phyloP scores from a whole-genome alignment of 208 protist species.

The Trypanosoma avium region DNA sequence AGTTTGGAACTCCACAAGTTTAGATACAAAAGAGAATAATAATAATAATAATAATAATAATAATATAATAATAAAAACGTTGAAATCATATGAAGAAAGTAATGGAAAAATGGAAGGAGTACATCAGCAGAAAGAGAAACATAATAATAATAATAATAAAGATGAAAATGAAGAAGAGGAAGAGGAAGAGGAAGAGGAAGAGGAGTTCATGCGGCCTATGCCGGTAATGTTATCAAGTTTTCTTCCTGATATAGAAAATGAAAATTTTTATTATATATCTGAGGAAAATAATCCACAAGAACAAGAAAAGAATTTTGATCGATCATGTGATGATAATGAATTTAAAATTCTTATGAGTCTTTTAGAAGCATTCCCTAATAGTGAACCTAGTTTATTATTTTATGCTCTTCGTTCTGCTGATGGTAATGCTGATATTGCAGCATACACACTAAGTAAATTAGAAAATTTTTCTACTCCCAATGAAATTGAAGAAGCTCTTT shows the following conservation, averaged over 20 bases:
- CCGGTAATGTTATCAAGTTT: constrained; percentile 15
- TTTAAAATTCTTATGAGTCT: constrained; percentile 42
- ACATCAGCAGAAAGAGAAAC: neutral
- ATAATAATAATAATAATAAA: neutral
- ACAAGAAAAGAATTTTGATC: neutral
- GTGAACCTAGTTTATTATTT: constrained; percentile 50
- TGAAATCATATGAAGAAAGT: too few relatives aligned
- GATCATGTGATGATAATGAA: constrained; percentile 29
- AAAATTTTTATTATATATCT: neutral
- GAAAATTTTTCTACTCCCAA: constrained; percentile 11
- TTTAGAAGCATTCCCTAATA: constrained; percentile 47
- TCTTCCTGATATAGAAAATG: neutral
- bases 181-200: neutral
- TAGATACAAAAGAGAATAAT: too few relatives aligned
- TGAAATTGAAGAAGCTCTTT: constrained; percentile 40
- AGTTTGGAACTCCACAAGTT: too few relatives aligned
- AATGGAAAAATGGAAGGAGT: neutral
- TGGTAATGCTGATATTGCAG: constrained; percentile 36
- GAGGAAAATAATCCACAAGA: neutral
- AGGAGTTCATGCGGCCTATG: neutral
- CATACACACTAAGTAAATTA: constrained; percentile 36
- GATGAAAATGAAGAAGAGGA: neutral
- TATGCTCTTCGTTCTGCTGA: constrained; percentile 54
- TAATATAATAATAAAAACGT: too few relatives aligned
- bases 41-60: too few relatives aligned